A percentile compares a stretch with the other conserved stretches of the same genome.
Conservation (phyloP, 179 eudicot genomes). For the Carnegiea gigantea region DNA sequence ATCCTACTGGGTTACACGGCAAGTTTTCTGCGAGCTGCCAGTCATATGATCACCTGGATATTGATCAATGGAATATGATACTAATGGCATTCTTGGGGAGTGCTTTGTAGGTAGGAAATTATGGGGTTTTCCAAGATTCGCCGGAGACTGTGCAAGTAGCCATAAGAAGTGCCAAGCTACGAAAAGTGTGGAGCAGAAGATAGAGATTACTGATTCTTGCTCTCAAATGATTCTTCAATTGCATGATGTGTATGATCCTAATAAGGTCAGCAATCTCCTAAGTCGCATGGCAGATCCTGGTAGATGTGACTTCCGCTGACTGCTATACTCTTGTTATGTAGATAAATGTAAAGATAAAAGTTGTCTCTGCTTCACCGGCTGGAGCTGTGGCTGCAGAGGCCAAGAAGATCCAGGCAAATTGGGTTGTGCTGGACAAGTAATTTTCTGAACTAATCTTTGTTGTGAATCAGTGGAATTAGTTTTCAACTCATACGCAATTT, state of each 20-base stretch:
- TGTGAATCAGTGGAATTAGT: not conserved
- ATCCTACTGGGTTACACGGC: not conserved
- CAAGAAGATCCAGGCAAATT: slow-evolving; percentile 64
- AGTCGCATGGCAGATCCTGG: not conserved
- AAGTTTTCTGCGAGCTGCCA: not conserved
- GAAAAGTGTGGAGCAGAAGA: slow-evolving; percentile 68
- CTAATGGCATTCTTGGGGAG: not conserved
- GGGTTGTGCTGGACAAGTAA: slow-evolving; percentile 98
- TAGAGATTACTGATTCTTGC: slow-evolving; percentile 76
- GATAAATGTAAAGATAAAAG: slow-evolving; percentile 89
- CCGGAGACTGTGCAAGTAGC: slow-evolving; percentile 92
- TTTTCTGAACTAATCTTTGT: not conserved
- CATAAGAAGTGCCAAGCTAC: slow-evolving; percentile 58
- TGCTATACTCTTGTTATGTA: slow-evolving; percentile 20
- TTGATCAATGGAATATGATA: not conserved
- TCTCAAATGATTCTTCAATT: slow-evolving; percentile 96
- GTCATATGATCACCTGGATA: not conserved
- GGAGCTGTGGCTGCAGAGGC: slow-evolving; percentile 93
- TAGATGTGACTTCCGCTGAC: slow-evolving; percentile 2
- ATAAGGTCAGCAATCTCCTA: slow-evolving; percentile 45
- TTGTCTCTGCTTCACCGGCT: slow-evolving; percentile 64
- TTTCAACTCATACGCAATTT: not conserved
- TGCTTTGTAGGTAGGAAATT: slow-evolving; percentile 61
- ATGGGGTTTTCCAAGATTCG: slow-evolving; percentile 92
- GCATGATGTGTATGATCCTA: slow-evolving; percentile 87